Evolutionary conservation across 495 filamentous ascomycete genomes (phyloP).

Genomic region (Penicillium pancosmium): DNA sequence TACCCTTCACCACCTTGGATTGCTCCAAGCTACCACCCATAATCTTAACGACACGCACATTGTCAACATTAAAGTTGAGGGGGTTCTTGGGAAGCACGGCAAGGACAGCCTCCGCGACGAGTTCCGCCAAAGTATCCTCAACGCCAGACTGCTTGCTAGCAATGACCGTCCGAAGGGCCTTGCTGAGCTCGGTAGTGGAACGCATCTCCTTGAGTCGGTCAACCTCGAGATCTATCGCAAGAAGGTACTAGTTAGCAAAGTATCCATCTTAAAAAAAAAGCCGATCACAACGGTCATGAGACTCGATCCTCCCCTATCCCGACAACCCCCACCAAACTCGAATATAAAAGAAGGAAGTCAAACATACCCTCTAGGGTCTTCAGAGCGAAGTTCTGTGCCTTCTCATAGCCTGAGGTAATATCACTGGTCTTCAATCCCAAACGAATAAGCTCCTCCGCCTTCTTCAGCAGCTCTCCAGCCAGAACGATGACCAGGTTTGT

Average conservation of each 20-base stretch:
- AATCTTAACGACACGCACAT: slow-evolving; percentile 98
- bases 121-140: slow-evolving; percentile 80
- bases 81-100: slow-evolving; percentile 96
- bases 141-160: slow-evolving; percentile 94
- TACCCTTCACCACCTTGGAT: slow-evolving; percentile 92
- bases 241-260: slow-evolving; percentile 11
- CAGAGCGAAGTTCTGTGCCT: slow-evolving; percentile 85
- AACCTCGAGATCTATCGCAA: slow-evolving; percentile 72
- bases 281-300: background rate
- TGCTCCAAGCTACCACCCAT: slow-evolving; percentile 97
- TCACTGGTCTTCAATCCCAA: slow-evolving; percentile 97
- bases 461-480: slow-evolving; percentile 93
- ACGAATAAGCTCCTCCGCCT: slow-evolving; percentile 92
- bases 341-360: background rate
- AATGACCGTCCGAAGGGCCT: slow-evolving; percentile 93
- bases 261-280: background rate
- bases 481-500: slow-evolving; percentile 97
- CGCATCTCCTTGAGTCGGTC: slow-evolving; percentile 87
- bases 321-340: background rate
- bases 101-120: slow-evolving; percentile 93
- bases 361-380: slow-evolving; percentile 74
- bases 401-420: slow-evolving; percentile 93
- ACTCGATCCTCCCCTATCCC: background rate
- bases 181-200: slow-evolving; percentile 79
- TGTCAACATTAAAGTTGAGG: slow-evolving; percentile 99